Base-by-base conservation (phyloP, 495 filamentous ascomycete genomes). In the Aspergillus sclerotioniger region DNA sequence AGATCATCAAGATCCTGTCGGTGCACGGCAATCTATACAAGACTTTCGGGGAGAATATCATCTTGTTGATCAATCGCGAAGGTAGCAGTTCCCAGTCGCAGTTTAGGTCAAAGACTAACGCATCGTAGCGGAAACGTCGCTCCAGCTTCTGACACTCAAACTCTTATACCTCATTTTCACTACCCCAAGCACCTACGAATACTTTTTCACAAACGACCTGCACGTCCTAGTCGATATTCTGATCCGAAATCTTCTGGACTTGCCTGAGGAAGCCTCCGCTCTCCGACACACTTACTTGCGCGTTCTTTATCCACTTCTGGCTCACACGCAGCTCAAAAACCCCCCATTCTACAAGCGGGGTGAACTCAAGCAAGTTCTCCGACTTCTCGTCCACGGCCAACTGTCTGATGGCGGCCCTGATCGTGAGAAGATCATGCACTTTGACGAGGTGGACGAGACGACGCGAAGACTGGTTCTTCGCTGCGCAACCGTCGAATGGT, bases 41-140 rank as follows among this genome's bases (percentile, higher is more conserved):
- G 67, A 97, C 93, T 2, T 98, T 98, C 73, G 94, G 94, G 53
- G 93, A 96, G 74, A 98, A 98, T 69, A 90, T 98, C 64, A 98
- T 98, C 62, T 82, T 98, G 12, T 83, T 98, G 8, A 84, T 98
- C 37, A 98, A 98, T 70, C 89, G 94, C 61, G 94, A 98, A 79
- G 91, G 89, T 84, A 69, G 53, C 15, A 15, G 25, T n/a, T 32
- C 25, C 15, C 47, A 28, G 12, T n/a, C 15, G 54, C 41, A 47
- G 57, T 9, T 28, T 8, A 17, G 46, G 57, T 44, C 16, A 56
- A 57, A 37, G 8, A 39, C 67, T 75, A 61, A 75, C 61, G 46
- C 45, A 33, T 15, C 53, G 28, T 51, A 85, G 82, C 77, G 50
- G 92, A 97, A 67, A 94, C 92, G 4, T 91, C 90, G 5, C 81